A percentile compares a stretch with the other conserved stretches of the same genome.
Evolutionary conservation across 163 green algal genomes (phyloP).

Genomic region (Scenedesmus sp.): DNA sequence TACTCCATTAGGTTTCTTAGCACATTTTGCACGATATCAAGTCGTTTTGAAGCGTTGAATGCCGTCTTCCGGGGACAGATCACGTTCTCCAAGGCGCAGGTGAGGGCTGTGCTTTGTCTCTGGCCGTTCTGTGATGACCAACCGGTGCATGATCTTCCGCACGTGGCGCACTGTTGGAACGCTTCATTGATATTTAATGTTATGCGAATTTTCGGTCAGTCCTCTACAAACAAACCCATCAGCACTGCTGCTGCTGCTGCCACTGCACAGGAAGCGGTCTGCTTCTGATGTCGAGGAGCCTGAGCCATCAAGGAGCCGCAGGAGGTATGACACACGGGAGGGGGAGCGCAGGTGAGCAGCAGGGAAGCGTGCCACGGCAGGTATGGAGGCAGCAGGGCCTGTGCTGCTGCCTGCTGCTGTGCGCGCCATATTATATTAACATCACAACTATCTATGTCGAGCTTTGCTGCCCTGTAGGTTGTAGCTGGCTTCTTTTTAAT

Average conservation of each 20-base stretch:
- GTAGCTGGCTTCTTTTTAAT: too few species aligned
- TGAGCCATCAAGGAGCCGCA: background rate
- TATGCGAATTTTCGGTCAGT: too few species aligned
- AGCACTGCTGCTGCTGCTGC: background rate
- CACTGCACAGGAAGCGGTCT: background rate
- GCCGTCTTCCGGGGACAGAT: slow-evolving; percentile 9
- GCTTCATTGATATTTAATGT: too few species aligned
- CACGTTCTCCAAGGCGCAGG: slow-evolving; percentile 9
- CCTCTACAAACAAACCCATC: background rate
- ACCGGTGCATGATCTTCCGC: background rate
- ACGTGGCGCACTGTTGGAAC: too few species aligned
- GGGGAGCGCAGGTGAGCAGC: background rate
- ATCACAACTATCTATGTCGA: too few species aligned
- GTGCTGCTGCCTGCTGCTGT: background rate
- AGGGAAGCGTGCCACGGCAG: background rate
- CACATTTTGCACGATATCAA: background rate
- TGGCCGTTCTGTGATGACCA: background rate
- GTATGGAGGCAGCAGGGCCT: background rate
- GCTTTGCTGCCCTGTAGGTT: too few species aligned
- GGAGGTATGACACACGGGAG: background rate
- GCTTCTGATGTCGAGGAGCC: background rate
- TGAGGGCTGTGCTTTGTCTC: background rate
- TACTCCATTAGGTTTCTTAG: background rate
- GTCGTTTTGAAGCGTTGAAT: background rate
- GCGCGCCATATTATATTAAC: too few species aligned